Percentiles rank a stretch among this genome's conserved stretches.
Evolutionary conservation across 257 asterid species (phyloP).

Genomic region (Salvia miltiorrhiza): DNA sequence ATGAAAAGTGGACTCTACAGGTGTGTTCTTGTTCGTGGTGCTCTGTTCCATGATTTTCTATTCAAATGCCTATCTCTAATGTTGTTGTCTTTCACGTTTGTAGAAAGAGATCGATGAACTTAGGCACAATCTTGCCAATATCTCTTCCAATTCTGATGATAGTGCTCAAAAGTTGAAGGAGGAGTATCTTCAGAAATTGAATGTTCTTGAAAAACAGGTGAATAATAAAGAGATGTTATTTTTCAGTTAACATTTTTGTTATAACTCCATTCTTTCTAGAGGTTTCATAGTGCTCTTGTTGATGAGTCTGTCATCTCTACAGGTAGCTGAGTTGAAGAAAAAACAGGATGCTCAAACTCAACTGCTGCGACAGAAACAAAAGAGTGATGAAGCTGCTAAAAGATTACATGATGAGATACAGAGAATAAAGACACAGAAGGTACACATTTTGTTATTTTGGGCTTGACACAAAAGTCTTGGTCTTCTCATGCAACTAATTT

Average conservation of each 20-base stretch:
- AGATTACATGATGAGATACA: constrained; percentile 87
- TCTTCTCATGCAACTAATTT: constrained; percentile 23
- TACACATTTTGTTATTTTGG: constrained; percentile 22
- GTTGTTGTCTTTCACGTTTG: constrained; percentile 13
- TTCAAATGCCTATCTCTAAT: constrained; percentile 18
- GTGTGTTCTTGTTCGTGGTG: constrained; percentile 27
- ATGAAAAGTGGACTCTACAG: constrained; percentile 73
- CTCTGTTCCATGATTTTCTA: constrained; percentile 2
- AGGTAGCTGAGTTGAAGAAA: constrained; percentile 92
- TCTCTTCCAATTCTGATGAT: constrained; percentile 74
- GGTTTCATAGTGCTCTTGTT: neutral
- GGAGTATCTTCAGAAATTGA: constrained; percentile 93
- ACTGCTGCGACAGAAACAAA: constrained; percentile 87
- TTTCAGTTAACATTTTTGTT: neutral
- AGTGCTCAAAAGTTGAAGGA: constrained; percentile 92
- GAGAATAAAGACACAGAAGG: constrained; percentile 91
- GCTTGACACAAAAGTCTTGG: neutral
- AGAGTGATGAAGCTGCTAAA: constrained; percentile 94
- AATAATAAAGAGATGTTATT: neutral
- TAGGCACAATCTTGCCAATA: constrained; percentile 57
- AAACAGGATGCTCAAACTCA: constrained; percentile 99
- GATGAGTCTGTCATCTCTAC: constrained; percentile 24
- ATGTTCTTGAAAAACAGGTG: constrained; percentile 89
- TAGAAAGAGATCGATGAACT: constrained; percentile 94
- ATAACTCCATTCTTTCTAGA: constrained; percentile 19